These are phyloP conservation scores for Yamadazyma triangularis DNA, from an alignment of 1,139 yeast genomes.

Conservation along the genomic window DNA sequence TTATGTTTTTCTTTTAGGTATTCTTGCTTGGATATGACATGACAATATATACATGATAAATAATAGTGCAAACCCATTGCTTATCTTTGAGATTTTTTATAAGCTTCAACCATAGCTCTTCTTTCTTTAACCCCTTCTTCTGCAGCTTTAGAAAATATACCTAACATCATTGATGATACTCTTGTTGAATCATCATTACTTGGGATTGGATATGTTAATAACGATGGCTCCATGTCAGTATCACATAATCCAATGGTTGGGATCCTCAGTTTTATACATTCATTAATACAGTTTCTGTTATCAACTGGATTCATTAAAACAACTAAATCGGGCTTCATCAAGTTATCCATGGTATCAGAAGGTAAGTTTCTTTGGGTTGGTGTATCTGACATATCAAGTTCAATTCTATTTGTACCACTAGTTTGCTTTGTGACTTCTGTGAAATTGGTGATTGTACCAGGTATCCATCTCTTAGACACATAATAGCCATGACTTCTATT, in stretches of 20 bases:
- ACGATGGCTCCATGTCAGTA: constrained; percentile 86
- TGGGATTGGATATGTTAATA: constrained; percentile 91
- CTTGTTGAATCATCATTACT: constrained; percentile 93
- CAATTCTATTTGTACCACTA: constrained; percentile 52
- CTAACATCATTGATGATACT: constrained; percentile 71
- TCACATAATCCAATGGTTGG: constrained; percentile 95
- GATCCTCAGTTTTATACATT: constrained; percentile 75
- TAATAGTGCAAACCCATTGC: too few relatives aligned
- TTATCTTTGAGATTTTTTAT: constrained; percentile 8
- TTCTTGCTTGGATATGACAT: too few relatives aligned
- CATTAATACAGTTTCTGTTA: constrained; percentile 74
- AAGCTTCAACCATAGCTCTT: constrained; percentile 30
- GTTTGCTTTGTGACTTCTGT: constrained; percentile 62
- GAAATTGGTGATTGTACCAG: constrained; percentile 90
- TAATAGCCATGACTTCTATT: constrained; percentile 72
- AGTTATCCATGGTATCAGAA: constrained; percentile 35
- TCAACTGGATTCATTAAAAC: constrained; percentile 86
- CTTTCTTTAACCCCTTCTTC: constrained; percentile 67
- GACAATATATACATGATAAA: too few relatives aligned
- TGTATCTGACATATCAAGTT: constrained; percentile 34
- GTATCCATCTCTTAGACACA: constrained; percentile 86
- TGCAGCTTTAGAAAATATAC: constrained; percentile 83
- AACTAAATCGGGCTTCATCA: constrained; percentile 83
- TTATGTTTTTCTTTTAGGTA: too few relatives aligned
- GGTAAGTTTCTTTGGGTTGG: constrained; percentile 56